Evolutionary conservation across 2,329 filamentous ascomycete genomes (phyloP), one percentile per base, ranked within the genome.

Genomic region (Colletotrichum nymphaeae): DNA sequence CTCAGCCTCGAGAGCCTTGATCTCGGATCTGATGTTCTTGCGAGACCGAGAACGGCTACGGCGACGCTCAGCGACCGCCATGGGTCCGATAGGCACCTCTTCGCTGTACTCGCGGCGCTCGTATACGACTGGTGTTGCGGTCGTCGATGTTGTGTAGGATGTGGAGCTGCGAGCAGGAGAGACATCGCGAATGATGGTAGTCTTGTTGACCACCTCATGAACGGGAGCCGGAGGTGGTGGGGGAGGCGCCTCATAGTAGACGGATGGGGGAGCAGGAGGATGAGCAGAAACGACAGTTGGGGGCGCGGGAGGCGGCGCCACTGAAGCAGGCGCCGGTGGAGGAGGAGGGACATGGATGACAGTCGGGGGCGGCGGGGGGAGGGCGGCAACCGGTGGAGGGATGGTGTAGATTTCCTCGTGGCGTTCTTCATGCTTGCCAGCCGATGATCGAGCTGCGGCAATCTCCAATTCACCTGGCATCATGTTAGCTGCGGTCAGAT

Each of bases 21-120:
- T 94, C 79, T 97, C 93, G 37, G 91, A 88, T 62, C 91, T 89
- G 76, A 97, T 92, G 11, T 94, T 92, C 22, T 90, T 88, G 77
- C 84, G 78, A 78, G 83, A 80, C 74, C 84, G 83, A 2, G 85
- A 86, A 1, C 82, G 81, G 5, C 84, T 86, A 24, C 80, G 85
- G 57, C 86, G 82, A 7, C 83, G 78, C 68, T 74, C 72, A 1
- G 82, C 79, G 14, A 88, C 77, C 2, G 84, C 85, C 4, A 89
- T 77, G 9, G 86, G 81, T 2, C 84, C 86, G 22, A 83, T 79
- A 8, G 79, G 69, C 2, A 81, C 62, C 12, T 82, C 80, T 5
- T 82, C 80, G 28, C 81, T 82, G 22, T 80, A 70, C 73, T 86
- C 82, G 14, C 78, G 78, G 8, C 81, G 79, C 42, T 87, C 84